Evolutionary conservation across 345 rosid species (phyloP).

Genomic region (Conringia planisiliqua): DNA sequence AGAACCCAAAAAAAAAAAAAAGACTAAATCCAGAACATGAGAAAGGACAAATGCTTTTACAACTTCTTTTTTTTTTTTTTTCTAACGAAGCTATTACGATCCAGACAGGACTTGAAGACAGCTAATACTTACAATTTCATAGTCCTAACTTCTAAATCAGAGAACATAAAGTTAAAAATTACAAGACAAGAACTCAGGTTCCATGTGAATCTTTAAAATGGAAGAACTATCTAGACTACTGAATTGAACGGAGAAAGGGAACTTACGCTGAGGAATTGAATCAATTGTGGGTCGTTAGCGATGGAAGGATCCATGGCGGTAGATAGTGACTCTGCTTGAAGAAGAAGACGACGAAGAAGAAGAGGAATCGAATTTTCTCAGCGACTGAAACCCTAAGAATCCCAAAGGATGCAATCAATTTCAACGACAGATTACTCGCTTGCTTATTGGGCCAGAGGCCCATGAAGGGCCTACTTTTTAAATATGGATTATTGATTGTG

Average conservation of each 20-base stretch:
- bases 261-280: constrained; percentile 57
- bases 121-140: not conserved
- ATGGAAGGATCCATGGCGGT: constrained; percentile 41
- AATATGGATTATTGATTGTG: not conserved
- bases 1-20: too few relatives aligned
- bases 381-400: constrained; percentile 24
- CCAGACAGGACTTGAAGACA: not conserved
- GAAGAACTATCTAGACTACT: not conserved
- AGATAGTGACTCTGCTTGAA: constrained; percentile 8
- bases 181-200: not conserved
- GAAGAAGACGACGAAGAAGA: not conserved
- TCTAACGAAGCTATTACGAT: not conserved
- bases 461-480: not conserved
- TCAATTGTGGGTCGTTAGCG: constrained; percentile 48
- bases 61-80: too few relatives aligned
- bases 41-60: too few relatives aligned
- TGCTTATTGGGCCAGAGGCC: not conserved
- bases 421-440: not conserved
- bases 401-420: not conserved
- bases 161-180: not conserved
- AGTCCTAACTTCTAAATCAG: not conserved
- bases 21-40: too few relatives aligned
- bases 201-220: not conserved
- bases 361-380: not conserved
- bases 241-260: not conserved